These are phyloP conservation scores for Aegilops tauschii DNA, from an alignment of 176 grass and related monocot species.

Conservation along the genomic window DNA sequence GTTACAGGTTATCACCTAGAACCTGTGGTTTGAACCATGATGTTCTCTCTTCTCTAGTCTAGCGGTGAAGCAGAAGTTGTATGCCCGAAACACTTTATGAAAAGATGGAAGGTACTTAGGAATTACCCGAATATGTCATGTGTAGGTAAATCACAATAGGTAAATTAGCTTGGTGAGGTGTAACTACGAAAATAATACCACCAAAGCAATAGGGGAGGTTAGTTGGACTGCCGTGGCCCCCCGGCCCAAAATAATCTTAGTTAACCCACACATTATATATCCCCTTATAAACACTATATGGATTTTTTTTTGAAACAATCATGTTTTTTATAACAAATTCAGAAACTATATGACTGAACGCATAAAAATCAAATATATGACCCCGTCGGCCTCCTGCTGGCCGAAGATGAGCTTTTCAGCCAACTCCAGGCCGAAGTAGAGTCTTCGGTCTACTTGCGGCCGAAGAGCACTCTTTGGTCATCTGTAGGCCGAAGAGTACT, in stretches of 20 bases:
- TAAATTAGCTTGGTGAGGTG: not conserved
- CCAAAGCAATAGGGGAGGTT: not conserved
- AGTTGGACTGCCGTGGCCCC: not conserved
- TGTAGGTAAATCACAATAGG: not conserved
- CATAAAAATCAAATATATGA: no score
- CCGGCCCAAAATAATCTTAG: not conserved
- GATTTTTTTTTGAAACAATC: no score
- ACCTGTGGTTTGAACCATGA: not conserved
- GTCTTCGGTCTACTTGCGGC: no score
- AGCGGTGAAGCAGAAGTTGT: not conserved
- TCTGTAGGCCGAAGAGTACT: no score
- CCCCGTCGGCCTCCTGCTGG: no score
- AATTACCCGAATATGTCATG: not conserved
- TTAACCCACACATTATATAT: not conserved
- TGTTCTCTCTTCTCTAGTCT: not conserved
- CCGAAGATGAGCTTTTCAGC: no score
- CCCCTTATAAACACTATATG: not conserved
- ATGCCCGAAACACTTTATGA: not conserved
- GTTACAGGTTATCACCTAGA: not conserved
- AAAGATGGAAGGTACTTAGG: not conserved
- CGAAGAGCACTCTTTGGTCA: no score
- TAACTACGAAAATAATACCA: not conserved
- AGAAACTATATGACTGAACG: no score
- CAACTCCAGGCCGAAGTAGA: no score
- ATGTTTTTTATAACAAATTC: no score